phyloP scores from a whole-genome alignment of 73 alveolate genomes.

The Blepharisma japonicum region DNA sequence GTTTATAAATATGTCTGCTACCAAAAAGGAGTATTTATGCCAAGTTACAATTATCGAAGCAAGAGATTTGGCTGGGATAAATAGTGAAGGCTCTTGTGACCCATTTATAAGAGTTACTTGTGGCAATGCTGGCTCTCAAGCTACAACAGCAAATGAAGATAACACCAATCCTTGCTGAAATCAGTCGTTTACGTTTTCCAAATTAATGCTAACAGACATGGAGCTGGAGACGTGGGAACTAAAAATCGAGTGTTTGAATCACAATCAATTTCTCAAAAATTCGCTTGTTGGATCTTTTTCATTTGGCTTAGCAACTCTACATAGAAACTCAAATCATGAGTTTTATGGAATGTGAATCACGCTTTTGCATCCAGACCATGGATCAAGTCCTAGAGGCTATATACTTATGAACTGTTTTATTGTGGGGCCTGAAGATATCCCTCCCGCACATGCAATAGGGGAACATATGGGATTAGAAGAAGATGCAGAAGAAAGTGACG shows the following conservation, averaged over 20 bases:
- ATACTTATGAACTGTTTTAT: slow-evolving; percentile 76
- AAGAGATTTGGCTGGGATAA: slow-evolving; percentile 77
- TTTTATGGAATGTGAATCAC: slow-evolving; percentile 84
- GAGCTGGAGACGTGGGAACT: slow-evolving; percentile 90
- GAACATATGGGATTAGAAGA: slow-evolving; percentile 75
- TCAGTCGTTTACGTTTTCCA: slow-evolving; percentile 86
- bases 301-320: slow-evolving; percentile 82
- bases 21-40: slow-evolving; percentile 2
- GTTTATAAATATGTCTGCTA: not conserved
- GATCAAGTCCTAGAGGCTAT: slow-evolving; percentile 81
- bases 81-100: slow-evolving; percentile 84
- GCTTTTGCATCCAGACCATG: slow-evolving; percentile 70
- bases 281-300: slow-evolving; percentile 78
- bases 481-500: slow-evolving; percentile 70
- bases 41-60: slow-evolving; percentile 89
- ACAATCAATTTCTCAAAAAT: slow-evolving; percentile 66
- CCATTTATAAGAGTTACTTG: slow-evolving; percentile 83
- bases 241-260: slow-evolving; percentile 72
- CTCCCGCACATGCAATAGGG: slow-evolving; percentile 89
- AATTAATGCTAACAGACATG: slow-evolving; percentile 58
- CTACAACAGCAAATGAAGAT: slow-evolving; percentile 61
- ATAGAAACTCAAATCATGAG: slow-evolving; percentile 86
- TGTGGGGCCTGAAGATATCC: slow-evolving; percentile 89
- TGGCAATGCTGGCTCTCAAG: slow-evolving; percentile 77
- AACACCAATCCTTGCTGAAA: slow-evolving; percentile 84